Evolutionary conservation across 306 rosid genomes (phyloP), one percentile per base, ranked within the genome.

Genomic region (Rosa lucieae): DNA sequence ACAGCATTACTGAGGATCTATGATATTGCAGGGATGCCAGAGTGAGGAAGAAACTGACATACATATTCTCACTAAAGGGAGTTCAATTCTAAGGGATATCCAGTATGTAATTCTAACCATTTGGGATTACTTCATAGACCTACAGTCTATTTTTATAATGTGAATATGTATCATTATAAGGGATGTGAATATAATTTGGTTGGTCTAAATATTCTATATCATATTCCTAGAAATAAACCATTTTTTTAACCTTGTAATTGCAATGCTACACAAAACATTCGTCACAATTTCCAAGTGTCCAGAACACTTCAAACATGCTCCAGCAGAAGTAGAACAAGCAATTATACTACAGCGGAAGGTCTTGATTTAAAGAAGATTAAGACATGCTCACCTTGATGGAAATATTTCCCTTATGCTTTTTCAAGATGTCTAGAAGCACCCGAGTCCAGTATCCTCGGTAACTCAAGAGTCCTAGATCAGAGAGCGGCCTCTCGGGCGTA

Each of bases 381-480:
- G 81, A 78, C 59, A 79, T 6, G 67, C 85, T 80, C 70, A 96
- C 99, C 94, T 93, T 96, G 70, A 96, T 96, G 9, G 98, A 96
- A 69, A 96, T 96, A 82, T 96, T 96, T 69, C 96, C 99, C 91
- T 93, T 96, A 48, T 96, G 99, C 84, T 92, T 93, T 77, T 96
- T 93, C 88, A 96, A 86, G 76, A 93, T 93, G 85, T 96, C 99
- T 39, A 96, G 83, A 68, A 96, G 96, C 82, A 93, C 98, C 82
- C 98, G 87, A 23, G 99, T 96, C 99, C 99, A 96, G 85, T 96
- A 96, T 85, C 99, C 99, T 91, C 97, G 82, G 90, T 96, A 96
- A 87, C 99, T 93, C 81, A 96, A 84, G 78, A 93, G 79, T 70
- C 99, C 99, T 80, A 96, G 92, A 80, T 96, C 99, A 76, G 99